A percentile compares a stretch with the other conserved stretches of the same genome.
phyloP scores from a whole-genome alignment of 495 filamentous ascomycete species.

The Bombardia bombarda region DNA sequence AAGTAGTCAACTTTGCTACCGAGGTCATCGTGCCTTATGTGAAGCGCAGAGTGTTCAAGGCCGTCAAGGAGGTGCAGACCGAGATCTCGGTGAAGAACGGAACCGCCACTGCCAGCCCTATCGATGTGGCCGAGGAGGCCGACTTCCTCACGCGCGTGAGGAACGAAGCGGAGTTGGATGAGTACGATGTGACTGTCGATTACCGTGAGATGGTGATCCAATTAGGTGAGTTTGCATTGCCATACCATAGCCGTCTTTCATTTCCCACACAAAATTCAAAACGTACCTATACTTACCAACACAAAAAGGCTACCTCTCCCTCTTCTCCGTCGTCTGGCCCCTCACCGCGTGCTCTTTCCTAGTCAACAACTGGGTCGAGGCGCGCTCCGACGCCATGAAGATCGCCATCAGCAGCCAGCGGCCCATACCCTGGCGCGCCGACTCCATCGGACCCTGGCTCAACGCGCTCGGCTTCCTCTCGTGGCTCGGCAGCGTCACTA shows the following conservation, averaged over 20 bases:
- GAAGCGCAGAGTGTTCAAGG: constrained; percentile 64
- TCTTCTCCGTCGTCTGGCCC: constrained; percentile 92
- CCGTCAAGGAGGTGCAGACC: constrained; percentile 64
- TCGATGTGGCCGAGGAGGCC: constrained; percentile 65
- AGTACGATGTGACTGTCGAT: constrained; percentile 84
- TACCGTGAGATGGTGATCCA: constrained; percentile 94
- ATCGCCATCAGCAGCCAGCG: constrained; percentile 86
- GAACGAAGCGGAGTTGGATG: constrained; percentile 73
- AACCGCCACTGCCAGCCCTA: constrained; percentile 30
- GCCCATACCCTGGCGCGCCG: constrained; percentile 77
- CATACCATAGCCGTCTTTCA: too few relatives aligned
- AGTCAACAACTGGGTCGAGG: constrained; percentile 93
- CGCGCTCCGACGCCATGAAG: constrained; percentile 88
- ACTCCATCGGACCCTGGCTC: constrained; percentile 94
- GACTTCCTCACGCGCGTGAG: constrained; percentile 74
- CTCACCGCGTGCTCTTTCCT: constrained; percentile 82
- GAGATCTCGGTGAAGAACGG: constrained; percentile 39
- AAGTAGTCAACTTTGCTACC: constrained; percentile 79
- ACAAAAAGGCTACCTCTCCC: constrained; percentile 66
- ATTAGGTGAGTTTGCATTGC: constrained; percentile 40
- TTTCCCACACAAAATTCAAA: neutral
- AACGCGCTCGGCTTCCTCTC: constrained; percentile 77
- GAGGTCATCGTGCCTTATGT: constrained; percentile 81
- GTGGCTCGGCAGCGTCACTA: constrained; percentile 85
- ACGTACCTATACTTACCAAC: constrained; percentile 13